Evolutionary conservation across 352 stramenopile species (phyloP).

Genomic region (Blastocystis sp.): DNA sequence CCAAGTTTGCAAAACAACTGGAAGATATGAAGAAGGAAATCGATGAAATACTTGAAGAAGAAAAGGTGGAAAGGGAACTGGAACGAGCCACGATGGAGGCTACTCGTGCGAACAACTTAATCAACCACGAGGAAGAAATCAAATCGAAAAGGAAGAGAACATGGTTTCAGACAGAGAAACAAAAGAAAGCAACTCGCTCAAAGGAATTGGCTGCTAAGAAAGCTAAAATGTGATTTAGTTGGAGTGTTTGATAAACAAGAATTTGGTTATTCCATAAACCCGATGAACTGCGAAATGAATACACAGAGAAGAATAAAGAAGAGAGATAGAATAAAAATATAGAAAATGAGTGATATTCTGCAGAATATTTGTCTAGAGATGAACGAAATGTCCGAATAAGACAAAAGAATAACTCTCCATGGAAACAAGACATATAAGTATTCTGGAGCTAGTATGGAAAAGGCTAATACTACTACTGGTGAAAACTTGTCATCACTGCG

Average conservation of each 20-base stretch:
- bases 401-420: background rate
- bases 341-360: background rate
- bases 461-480: background rate
- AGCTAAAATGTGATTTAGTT: conserved; percentile 52
- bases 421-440: background rate
- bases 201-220: conserved; percentile 57
- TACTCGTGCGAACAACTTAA: conserved; percentile 77
- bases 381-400: background rate
- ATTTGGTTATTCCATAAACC: background rate
- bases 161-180: conserved; percentile 82
- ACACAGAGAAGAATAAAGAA: background rate
- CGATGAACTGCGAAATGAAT: background rate
- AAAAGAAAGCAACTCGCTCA: conserved; percentile 72
- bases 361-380: background rate
- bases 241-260: background rate
- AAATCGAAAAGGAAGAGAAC: conserved; percentile 74
- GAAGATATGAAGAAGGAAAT: conserved; percentile 62
- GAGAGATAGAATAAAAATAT: background rate
- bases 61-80: conserved; percentile 78
- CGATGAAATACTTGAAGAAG: conserved; percentile 68
- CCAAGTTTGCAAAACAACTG: conserved; percentile 61
- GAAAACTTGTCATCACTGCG: background rate
- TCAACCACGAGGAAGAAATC: conserved; percentile 83
- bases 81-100: conserved; percentile 79
- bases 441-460: background rate